Conservation (phyloP, 805 yeast genomes). For the Pichia sporocuriosa region DNA sequence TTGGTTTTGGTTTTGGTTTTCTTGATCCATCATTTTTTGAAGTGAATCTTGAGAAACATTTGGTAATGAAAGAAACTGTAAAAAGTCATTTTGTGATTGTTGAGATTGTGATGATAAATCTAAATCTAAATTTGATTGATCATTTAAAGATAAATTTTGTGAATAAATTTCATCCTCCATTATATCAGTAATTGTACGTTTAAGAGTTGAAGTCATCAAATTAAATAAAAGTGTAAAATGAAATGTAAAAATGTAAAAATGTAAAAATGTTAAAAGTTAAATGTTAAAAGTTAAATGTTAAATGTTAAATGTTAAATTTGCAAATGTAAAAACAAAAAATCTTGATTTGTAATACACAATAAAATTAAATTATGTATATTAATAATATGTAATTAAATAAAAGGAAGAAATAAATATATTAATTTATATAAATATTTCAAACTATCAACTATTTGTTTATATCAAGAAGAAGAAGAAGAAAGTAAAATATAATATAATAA, state of each 20-base stretch:
- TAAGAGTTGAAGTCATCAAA: slow-evolving; percentile 24
- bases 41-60: slow-evolving; percentile 26
- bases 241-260: background rate
- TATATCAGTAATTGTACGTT: slow-evolving; percentile 28
- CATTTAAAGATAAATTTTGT: slow-evolving; percentile 9
- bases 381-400: too few species aligned
- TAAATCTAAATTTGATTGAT: slow-evolving; percentile 1
- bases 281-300: background rate
- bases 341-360: too few species aligned
- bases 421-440: too few species aligned
- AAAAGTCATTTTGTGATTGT: slow-evolving; percentile 15
- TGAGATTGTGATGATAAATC: slow-evolving; percentile 13
- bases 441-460: too few species aligned
- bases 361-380: too few species aligned
- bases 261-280: background rate
- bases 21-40: slow-evolving; percentile 4
- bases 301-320: background rate
- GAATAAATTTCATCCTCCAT: slow-evolving; percentile 28
- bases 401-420: too few species aligned
- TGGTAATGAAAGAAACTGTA: slow-evolving; percentile 19
- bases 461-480: too few species aligned
- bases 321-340: too few species aligned
- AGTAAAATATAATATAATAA: too few species aligned
- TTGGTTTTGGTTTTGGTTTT: slow-evolving; percentile 7
- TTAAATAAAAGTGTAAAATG: background rate